Conservation (phyloP, 164 flowering plant species). For the Platanus orientalis region DNA sequence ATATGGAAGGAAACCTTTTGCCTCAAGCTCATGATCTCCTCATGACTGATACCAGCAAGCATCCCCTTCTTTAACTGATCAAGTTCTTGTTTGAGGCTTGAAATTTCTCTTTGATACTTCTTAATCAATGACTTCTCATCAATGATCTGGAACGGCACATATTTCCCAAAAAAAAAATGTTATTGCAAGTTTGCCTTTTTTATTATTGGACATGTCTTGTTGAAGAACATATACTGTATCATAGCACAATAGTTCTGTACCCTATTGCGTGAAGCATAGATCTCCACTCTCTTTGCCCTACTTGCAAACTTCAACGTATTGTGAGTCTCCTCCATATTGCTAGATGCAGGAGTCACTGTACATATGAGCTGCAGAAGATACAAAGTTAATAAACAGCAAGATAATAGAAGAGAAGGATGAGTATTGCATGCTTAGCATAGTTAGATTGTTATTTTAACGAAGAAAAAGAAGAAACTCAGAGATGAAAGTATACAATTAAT, state of each 20-base stretch:
- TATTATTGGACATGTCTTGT: not conserved
- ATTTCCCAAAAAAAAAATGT: constrained; percentile 2
- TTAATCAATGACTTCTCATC: constrained; percentile 98
- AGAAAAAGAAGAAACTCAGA: not conserved
- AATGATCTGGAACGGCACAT: constrained; percentile 56
- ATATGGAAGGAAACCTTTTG: constrained; percentile 58
- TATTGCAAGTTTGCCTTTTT: not conserved
- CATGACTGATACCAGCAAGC: constrained; percentile 74
- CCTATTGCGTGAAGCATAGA: constrained; percentile 93
- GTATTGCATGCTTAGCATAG: no score
- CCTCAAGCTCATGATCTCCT: constrained; percentile 75
- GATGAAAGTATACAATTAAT: not conserved
- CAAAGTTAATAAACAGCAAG: constrained; percentile 2
- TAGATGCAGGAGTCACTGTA: constrained; percentile 96
- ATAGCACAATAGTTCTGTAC: constrained; percentile 27
- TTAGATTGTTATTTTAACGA: no score
- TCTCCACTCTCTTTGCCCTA: constrained; percentile 94
- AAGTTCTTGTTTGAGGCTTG: constrained; percentile 76
- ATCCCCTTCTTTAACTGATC: constrained; percentile 86
- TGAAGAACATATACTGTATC: not conserved
- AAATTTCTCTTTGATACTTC: constrained; percentile 95
- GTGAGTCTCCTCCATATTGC: constrained; percentile 97
- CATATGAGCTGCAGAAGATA: constrained; percentile 75
- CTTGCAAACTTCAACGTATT: constrained; percentile 97
- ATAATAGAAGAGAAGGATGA: not conserved